Evolutionary conservation across 108 stramenopile genomes (phyloP).

Genomic region (Skeletonema costatum): DNA sequence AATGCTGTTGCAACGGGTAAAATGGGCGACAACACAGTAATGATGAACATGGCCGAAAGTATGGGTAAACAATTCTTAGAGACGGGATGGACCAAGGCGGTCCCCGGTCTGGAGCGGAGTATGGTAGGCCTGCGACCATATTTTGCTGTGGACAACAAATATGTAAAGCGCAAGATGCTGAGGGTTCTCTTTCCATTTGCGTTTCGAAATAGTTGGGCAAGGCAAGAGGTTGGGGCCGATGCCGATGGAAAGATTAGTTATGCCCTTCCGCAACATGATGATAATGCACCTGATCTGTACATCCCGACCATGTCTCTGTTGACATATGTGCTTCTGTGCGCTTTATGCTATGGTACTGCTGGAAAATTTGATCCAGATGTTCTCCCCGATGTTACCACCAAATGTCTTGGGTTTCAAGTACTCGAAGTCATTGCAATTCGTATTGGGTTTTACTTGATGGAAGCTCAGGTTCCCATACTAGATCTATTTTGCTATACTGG

Average conservation of each 20-base stretch:
- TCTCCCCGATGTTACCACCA: constrained; percentile 85
- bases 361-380: constrained; percentile 92
- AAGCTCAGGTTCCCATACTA: constrained; percentile 64
- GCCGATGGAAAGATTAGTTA: constrained; percentile 43
- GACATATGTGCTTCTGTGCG: constrained; percentile 94
- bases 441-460: constrained; percentile 90
- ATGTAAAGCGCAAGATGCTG: constrained; percentile 90
- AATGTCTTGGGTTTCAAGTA: constrained; percentile 88
- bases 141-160: constrained; percentile 95
- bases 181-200: constrained; percentile 88
- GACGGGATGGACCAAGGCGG: constrained; percentile 53
- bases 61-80: constrained; percentile 61
- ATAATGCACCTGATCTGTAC: constrained; percentile 98
- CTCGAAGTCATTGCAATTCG: constrained; percentile 90
- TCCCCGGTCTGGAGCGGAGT: constrained; percentile 78
- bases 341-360: constrained; percentile 88
- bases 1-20: constrained; percentile 34
- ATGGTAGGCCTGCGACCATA: constrained; percentile 83
- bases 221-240: constrained; percentile 48
- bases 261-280: constrained; percentile 86
- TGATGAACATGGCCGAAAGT: constrained; percentile 58
- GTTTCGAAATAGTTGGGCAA: constrained; percentile 74
- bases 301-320: constrained; percentile 94
- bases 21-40: constrained; percentile 42
- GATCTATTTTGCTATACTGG: constrained; percentile 86